phyloP scores from a whole-genome alignment of 306 rosid genomes.

The Cucurbita moschata region DNA sequence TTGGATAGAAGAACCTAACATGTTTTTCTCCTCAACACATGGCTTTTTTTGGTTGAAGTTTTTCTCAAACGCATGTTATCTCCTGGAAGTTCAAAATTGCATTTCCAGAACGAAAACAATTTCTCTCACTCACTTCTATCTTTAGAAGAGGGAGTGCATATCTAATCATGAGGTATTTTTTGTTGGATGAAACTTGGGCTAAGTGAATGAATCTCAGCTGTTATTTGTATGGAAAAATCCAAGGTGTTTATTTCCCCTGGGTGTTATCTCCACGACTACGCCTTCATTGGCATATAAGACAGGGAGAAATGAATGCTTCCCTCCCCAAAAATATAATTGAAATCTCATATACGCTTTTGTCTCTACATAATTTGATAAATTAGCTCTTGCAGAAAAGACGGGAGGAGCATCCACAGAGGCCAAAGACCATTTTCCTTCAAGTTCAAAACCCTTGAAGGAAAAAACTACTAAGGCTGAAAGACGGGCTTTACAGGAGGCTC shows the following conservation, averaged over 20 bases:
- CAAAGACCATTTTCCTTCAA: conserved; percentile 14
- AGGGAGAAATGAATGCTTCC: neutral
- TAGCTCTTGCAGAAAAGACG: conserved; percentile 32
- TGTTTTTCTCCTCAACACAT: neutral
- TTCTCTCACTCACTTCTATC: neutral
- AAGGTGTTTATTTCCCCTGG: neutral
- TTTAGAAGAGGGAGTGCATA: neutral
- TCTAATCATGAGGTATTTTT: neutral
- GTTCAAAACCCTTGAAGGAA: conserved; percentile 28
- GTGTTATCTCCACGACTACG: neutral
- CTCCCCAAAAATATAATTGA: neutral
- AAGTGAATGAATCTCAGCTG: neutral
- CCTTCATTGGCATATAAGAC: neutral
- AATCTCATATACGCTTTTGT: neutral
- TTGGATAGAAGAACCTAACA: neutral
- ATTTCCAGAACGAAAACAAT: neutral
- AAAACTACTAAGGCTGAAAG: conserved; percentile 75
- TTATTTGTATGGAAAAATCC: neutral
- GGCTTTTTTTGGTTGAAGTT: neutral
- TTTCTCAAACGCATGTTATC: neutral
- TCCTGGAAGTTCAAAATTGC: neutral
- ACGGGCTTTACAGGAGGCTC: conserved; percentile 79
- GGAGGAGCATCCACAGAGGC: conserved; percentile 20
- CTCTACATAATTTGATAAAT: neutral
- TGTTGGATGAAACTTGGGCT: neutral